These are phyloP conservation scores for Ceratocystis ficicola DNA, from an alignment of 2,329 filamentous ascomycete genomes.

Conservation along the genomic window DNA sequence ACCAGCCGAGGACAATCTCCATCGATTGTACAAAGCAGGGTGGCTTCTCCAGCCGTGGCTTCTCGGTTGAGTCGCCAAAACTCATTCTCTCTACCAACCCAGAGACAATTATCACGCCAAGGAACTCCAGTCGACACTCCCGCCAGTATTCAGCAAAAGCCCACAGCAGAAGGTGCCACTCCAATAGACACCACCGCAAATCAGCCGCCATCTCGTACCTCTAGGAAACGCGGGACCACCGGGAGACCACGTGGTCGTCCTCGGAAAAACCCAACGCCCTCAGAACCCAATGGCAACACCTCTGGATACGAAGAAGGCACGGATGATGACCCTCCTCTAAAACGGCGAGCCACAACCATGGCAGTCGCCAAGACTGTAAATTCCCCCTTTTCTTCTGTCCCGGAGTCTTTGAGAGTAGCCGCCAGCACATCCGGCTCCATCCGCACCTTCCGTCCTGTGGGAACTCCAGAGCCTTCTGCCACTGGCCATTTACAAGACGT, in stretches of 20 bases:
- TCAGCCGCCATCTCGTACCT: slow-evolving; percentile 49
- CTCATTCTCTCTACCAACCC: not conserved
- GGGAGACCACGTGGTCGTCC: slow-evolving; percentile 46
- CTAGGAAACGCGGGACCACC: slow-evolving; percentile 39
- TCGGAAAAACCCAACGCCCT: slow-evolving; percentile 37
- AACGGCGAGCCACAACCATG: slow-evolving; percentile 68
- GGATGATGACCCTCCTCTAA: slow-evolving; percentile 40
- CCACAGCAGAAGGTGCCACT: slow-evolving; percentile 17
- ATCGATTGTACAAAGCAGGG: slow-evolving; percentile 2
- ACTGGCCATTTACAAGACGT: slow-evolving; percentile 53
- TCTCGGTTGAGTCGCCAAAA: slow-evolving; percentile 1
- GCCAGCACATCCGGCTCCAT: slow-evolving; percentile 84
- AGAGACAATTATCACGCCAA: slow-evolving; percentile 12
- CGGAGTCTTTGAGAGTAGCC: slow-evolving; percentile 75
- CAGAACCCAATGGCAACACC: slow-evolving; percentile 48
- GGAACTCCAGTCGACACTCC: slow-evolving; percentile 11
- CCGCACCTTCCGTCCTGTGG: slow-evolving; percentile 66
- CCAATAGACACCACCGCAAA: slow-evolving; percentile 32
- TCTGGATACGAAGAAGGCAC: slow-evolving; percentile 60
- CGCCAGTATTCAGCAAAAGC: slow-evolving; percentile 11
- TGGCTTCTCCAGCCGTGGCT: slow-evolving; percentile 6
- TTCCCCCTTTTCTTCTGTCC: slow-evolving; percentile 57
- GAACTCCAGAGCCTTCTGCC: slow-evolving; percentile 36
- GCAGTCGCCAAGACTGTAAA: slow-evolving; percentile 61
- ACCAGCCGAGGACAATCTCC: slow-evolving; percentile 10